These are phyloP conservation scores for Maudiozyma bulderi DNA, from an alignment of 805 yeast species.

Conservation along the genomic window DNA sequence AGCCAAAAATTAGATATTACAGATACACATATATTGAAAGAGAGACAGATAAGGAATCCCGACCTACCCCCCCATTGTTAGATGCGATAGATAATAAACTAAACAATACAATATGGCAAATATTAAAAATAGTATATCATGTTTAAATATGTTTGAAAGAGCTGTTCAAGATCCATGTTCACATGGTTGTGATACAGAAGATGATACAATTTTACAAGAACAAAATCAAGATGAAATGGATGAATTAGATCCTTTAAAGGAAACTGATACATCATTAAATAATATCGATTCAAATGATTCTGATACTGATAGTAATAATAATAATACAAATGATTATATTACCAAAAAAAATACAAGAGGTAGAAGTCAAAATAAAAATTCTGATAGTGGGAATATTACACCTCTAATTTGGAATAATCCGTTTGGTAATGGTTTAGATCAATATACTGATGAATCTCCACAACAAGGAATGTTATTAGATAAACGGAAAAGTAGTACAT, in stretches of 20 bases:
- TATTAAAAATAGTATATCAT: conserved; percentile 1
- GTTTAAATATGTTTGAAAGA: conserved; percentile 20
- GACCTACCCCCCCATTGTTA: no score
- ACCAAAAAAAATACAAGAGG: background rate
- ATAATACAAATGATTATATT: background rate
- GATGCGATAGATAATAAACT: background rate
- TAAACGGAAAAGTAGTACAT: background rate
- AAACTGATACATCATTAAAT: background rate
- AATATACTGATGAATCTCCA: background rate
- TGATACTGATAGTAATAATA: background rate
- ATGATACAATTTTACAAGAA: conserved; percentile 1
- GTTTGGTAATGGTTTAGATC: background rate
- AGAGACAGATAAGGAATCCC: background rate
- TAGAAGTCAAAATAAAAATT: background rate
- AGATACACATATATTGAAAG: no score
- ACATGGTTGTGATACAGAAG: conserved; percentile 20
- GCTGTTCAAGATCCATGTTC: conserved; percentile 22
- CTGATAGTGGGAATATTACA: no score
- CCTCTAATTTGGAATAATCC: conserved; percentile 4
- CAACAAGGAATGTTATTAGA: background rate
- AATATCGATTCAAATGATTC: background rate
- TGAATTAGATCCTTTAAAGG: conserved; percentile 1
- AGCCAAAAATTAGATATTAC: no score
- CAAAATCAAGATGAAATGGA: background rate
- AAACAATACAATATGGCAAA: background rate